Evolutionary conservation across 495 filamentous ascomycete genomes (phyloP).

Genomic region (Pyrenopolyporus hunteri): DNA sequence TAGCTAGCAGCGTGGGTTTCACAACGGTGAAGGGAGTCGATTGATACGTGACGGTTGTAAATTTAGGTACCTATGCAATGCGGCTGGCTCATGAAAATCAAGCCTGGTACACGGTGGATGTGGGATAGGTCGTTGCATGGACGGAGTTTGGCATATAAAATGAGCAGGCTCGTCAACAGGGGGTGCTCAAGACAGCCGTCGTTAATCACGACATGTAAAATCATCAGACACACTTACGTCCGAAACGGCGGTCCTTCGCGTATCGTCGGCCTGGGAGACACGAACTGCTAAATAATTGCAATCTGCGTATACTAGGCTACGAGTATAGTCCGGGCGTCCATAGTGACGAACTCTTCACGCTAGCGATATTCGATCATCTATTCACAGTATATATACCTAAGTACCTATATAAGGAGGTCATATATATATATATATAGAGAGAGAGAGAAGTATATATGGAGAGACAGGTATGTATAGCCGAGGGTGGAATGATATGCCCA

Average conservation of each 20-base stretch:
- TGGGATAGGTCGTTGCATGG: conserved; percentile 25
- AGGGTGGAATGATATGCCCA: too few species aligned
- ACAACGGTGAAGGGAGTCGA: conserved; percentile 3
- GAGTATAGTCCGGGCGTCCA: neutral
- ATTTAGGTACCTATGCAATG: conserved; percentile 4
- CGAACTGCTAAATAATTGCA: conserved; percentile 2
- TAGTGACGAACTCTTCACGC: too few species aligned
- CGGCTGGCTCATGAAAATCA: neutral
- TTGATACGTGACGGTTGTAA: conserved; percentile 9
- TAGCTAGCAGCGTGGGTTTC: conserved; percentile 12
- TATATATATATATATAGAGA: too few species aligned
- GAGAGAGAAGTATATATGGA: too few species aligned
- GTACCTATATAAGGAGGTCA: too few species aligned
- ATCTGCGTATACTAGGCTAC: neutral
- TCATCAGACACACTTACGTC: conserved; percentile 1
- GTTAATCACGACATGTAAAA: conserved; percentile 19
- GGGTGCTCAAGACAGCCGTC: neutral
- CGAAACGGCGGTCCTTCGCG: neutral
- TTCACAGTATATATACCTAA: too few species aligned
- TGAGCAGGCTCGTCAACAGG: conserved; percentile 20
- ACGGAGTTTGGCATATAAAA: conserved; percentile 40
- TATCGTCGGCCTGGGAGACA: neutral
- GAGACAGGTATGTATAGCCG: too few species aligned
- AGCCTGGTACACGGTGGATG: conserved; percentile 11
- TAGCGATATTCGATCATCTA: too few species aligned